Evolutionary conservation across 345 rosid genomes (phyloP), one percentile per base, ranked within the genome.

Genomic region (Boechera stricta): DNA sequence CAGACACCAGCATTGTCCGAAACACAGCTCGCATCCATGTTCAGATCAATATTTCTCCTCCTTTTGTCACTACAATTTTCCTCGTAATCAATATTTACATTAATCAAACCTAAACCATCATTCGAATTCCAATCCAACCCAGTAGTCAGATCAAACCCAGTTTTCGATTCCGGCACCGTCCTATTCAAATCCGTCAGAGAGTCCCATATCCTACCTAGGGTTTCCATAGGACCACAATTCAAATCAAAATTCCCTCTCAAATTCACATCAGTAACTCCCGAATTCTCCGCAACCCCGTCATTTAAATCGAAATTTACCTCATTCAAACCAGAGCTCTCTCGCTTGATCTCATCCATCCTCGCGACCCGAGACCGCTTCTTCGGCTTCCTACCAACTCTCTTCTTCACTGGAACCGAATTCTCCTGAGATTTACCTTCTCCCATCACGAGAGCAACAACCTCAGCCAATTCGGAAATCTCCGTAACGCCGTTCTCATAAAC

Each of bases 51-150:
- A 75, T 70, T 76, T 26, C 72, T 85, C 48, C 83, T 84, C 76
- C 41, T 80, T 82, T 71, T 82, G 64, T 64, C 75, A 60, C 74
- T 26, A 47, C 33, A 58, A 47, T 42, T 78, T 10, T 13, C 79
- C 74, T 69, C 83, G 2, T 39, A 69, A 74, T 59, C 67, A 21
- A 64, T 73, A 69, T 53, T 74, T 3, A 61, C 63, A 68, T 67
- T 77, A 41, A 55, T 10, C 74, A 77, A 80, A 77, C 79, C 81
- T 67, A 84, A 51, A 16, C 78, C 84, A 13, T 83, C 94, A 67
- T 87, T 88, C 74, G 82, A 71, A 77, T 88, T 85, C 64, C 87
- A 87, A 83, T 87, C 88, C 63, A 90, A 88, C 45, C 86, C 94
- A 4, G 97, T 82, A 78, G 85, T 87, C 75, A 87, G 68, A 85